phyloP scores from a whole-genome alignment of 768 basidiomycete species.

The Coprinopsis strossmayeri region DNA sequence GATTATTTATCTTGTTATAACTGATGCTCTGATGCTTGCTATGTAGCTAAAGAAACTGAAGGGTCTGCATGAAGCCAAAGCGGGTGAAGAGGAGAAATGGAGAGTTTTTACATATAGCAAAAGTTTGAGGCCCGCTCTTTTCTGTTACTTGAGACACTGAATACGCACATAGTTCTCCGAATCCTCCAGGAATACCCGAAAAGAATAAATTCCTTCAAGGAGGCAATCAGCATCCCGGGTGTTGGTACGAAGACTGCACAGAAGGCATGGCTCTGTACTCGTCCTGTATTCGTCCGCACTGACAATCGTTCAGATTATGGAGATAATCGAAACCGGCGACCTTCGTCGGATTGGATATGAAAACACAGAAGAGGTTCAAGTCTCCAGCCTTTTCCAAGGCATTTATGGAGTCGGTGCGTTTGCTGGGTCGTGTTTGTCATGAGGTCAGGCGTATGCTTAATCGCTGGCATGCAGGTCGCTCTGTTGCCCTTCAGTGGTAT shows the following conservation, averaged over 20 bases:
- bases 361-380: slow-evolving; percentile 54
- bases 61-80: slow-evolving; percentile 57
- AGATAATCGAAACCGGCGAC: slow-evolving; percentile 72
- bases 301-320: slow-evolving; percentile 55
- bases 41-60: slow-evolving; percentile 60
- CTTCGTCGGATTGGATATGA: slow-evolving; percentile 64
- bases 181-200: slow-evolving; percentile 48
- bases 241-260: slow-evolving; percentile 71
- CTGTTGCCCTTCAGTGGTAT: slow-evolving; percentile 70
- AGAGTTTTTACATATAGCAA: slow-evolving; percentile 58
- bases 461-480: slow-evolving; percentile 54
- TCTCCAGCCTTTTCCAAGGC: slow-evolving; percentile 57
- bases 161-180: slow-evolving; percentile 42
- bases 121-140: slow-evolving; percentile 31
- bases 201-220: slow-evolving; percentile 49
- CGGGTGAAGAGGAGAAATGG: slow-evolving; percentile 60
- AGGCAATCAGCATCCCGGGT: slow-evolving; percentile 55
- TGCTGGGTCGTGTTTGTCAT: no score
- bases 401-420: slow-evolving; percentile 82
- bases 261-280: slow-evolving; percentile 39
- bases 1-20: no score
- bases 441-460: no score
- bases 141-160: neutral
- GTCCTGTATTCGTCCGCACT: neutral
- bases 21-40: neutral